Evolutionary conservation across 805 yeast species (phyloP), one percentile per base, ranked within the genome.

Genomic region (Sugiyamaella mastotermitis): DNA sequence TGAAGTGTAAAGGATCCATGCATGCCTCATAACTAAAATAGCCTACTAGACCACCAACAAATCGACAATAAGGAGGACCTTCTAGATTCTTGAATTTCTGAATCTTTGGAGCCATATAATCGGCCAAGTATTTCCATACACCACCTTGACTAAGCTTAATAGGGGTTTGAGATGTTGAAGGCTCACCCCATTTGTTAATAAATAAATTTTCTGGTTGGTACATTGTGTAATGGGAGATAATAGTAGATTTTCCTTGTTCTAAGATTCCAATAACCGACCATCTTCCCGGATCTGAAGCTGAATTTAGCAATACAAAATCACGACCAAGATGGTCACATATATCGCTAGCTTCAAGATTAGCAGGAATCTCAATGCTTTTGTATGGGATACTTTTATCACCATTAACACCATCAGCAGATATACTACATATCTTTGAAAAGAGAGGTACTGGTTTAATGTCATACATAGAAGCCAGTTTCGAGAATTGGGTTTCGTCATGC

Each of bases 11-110:
- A 2, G 51, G 53, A 1, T 75, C 65, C 2, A 71, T 45, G n/a
- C 33, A 29, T 61, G 83, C 90, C 56, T 90, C 98, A 55, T 92
- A 92, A 0, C 94, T 81, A 8, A 92, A 58, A 29, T 81, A 66
- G 3, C 99, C 99, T 38, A 88, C 65, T 22, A 84, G 68, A 0
- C 99, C 99, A n/a, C 98, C 97, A 40, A 77, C 64, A 51, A 92
- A 92, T 1, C 36, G 38, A 17, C 40, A 26, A 9, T 71, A 50
- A 0, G 48, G 33, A 0, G 45, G 48, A 38, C 69, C 56, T 0
- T 26, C 28, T 2, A 59, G 52, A 11, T 32, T 22, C 16, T 65
- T 52, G 31, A 62, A 59, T 27, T 38, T 13, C 21, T 39, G 30
- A 33, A 50, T 23, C 38, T 43, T 49, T 10, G 55, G 38, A 52